A percentile compares a stretch with the other conserved stretches of the same genome.
Evolutionary conservation across 768 basidiomycete species (phyloP).

Genomic region (Russula dissimulans): DNA sequence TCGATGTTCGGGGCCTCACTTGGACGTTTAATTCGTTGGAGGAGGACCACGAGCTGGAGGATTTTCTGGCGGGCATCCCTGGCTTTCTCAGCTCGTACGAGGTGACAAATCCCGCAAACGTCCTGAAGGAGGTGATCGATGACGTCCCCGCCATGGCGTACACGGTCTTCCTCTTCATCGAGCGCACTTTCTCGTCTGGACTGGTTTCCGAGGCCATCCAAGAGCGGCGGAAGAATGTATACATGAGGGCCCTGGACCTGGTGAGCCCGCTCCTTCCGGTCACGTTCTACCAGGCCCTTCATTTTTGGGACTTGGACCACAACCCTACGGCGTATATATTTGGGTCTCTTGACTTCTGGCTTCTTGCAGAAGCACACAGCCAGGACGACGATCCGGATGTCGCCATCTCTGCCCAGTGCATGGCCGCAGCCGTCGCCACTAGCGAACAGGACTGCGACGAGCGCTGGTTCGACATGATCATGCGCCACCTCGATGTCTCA

Average conservation of each 20-base stretch:
- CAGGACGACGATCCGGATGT: constrained; percentile 13
- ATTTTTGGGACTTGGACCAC: constrained; percentile 5
- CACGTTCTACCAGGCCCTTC: constrained; percentile 10
- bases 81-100: constrained; percentile 13
- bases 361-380: constrained; percentile 6
- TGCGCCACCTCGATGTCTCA: neutral
- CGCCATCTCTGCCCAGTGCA: constrained; percentile 9
- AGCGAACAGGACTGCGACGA: constrained; percentile 5
- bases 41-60: constrained; percentile 15
- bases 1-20: constrained; percentile 10
- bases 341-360: constrained; percentile 8
- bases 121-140: neutral
- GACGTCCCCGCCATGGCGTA: constrained; percentile 9
- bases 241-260: constrained; percentile 5
- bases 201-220: constrained; percentile 8
- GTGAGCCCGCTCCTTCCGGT: constrained; percentile 4
- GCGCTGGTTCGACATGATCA: constrained; percentile 3
- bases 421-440: constrained; percentile 2
- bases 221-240: constrained; percentile 5
- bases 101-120: neutral
- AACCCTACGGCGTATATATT: constrained; percentile 3
- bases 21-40: constrained; percentile 13
- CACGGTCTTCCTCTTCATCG: constrained; percentile 9
- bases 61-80: constrained; percentile 11
- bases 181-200: constrained; percentile 11